Evolutionary conservation across 2,329 filamentous ascomycete genomes (phyloP).

Genomic region (Colletotrichum sp.): DNA sequence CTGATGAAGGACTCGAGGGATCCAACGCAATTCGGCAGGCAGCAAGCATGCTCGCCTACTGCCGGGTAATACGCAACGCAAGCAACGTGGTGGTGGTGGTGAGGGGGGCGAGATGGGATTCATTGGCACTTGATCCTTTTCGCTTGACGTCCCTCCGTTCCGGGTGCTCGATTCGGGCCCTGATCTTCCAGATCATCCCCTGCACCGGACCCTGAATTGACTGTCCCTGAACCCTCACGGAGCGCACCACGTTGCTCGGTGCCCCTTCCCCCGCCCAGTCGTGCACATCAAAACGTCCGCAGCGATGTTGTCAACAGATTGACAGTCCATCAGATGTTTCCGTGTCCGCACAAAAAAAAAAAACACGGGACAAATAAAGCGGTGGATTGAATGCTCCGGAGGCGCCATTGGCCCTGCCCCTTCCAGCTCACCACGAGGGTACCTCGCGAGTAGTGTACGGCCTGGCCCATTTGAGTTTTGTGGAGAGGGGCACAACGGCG

Average conservation of each 20-base stretch:
- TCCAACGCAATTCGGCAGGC: background rate
- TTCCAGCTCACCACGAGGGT: background rate
- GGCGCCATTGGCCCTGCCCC: background rate
- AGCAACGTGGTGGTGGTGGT: background rate
- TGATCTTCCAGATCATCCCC: conserved; percentile 9
- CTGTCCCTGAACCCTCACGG: background rate
- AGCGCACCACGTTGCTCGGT: background rate
- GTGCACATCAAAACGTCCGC: background rate
- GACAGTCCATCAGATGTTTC: background rate
- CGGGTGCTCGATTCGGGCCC: background rate
- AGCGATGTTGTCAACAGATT: background rate
- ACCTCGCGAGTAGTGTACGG: background rate
- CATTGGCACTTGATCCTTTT: background rate
- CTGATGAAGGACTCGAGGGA: background rate
- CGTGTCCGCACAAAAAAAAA: background rate
- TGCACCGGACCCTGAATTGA: conserved; percentile 10
- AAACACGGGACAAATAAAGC: background rate
- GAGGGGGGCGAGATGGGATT: background rate
- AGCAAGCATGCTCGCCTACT: background rate
- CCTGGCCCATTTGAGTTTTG: background rate
- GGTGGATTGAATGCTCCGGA: background rate
- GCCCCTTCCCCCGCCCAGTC: background rate
- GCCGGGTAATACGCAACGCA: background rate
- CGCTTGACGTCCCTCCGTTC: background rate
- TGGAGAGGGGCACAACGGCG: background rate